Conservation (phyloP, 2,329 filamentous ascomycete genomes). For the Xylaria hypoxylon region DNA sequence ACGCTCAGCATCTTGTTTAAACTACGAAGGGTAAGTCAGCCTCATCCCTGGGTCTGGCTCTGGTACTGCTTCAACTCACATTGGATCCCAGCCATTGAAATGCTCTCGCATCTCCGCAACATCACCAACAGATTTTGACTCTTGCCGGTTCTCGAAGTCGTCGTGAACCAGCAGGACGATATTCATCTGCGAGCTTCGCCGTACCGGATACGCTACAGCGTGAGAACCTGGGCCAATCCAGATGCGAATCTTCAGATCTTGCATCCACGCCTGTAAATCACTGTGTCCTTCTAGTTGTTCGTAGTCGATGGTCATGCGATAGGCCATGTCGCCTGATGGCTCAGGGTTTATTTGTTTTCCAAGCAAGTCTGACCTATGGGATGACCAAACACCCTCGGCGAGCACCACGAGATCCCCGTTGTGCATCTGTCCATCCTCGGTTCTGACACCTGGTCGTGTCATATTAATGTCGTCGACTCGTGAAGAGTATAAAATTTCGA, state of each 20-base stretch:
- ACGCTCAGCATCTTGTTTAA: neutral
- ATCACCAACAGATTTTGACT: neutral
- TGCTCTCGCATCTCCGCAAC: neutral
- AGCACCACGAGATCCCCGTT: neutral
- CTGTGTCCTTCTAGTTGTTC: neutral
- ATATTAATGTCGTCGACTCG: neutral
- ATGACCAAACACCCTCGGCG: neutral
- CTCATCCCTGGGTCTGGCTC: too few species aligned
- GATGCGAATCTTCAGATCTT: neutral
- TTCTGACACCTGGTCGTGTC: neutral
- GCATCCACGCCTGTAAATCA: neutral
- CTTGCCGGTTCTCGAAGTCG: neutral
- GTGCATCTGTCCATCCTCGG: neutral
- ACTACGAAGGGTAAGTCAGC: too few species aligned
- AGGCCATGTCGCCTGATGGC: neutral
- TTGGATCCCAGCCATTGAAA: neutral
- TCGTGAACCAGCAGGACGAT: neutral
- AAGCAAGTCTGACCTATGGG: neutral
- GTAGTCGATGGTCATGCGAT: neutral
- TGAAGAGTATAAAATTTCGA: neutral
- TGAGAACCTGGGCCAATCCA: neutral
- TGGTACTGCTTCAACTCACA: too few species aligned
- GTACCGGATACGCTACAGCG: neutral
- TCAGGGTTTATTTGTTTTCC: neutral
- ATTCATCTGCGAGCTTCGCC: neutral